Conservation (phyloP, 2,329 filamentous ascomycete genomes). For the Exophiala phaeomuriformis region DNA sequence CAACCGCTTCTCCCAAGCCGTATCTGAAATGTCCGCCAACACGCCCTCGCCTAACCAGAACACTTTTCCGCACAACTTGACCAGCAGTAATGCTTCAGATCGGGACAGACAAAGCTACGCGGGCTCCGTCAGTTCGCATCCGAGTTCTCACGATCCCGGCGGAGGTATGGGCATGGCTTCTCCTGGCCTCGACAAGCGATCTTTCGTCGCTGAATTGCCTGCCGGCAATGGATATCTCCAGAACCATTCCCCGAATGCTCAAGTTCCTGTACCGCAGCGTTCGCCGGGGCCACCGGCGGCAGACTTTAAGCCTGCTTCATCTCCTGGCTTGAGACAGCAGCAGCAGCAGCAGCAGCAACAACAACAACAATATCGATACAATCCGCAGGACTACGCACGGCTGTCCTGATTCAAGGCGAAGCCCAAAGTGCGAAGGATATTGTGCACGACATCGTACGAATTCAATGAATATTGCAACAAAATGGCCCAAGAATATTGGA, state of each 20-base stretch:
- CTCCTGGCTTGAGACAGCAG: not conserved
- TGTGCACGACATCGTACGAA: no score
- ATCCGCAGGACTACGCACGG: slow-evolving; percentile 20
- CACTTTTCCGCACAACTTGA: not conserved
- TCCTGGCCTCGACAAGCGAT: slow-evolving; percentile 16
- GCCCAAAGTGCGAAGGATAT: no score
- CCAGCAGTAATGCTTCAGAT: slow-evolving; percentile 7
- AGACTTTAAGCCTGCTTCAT: slow-evolving; percentile 10
- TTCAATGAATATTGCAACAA: no score
- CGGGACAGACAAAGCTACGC: slow-evolving; percentile 20
- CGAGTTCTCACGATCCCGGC: slow-evolving; percentile 10
- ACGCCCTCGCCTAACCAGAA: slow-evolving; percentile 18
- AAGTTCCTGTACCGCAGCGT: not conserved
- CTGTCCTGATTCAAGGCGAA: slow-evolving; percentile 2
- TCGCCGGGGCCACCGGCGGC: slow-evolving; percentile 8
- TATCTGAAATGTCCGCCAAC: slow-evolving; percentile 17
- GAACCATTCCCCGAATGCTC: slow-evolving; percentile 7
- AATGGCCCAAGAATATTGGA: no score
- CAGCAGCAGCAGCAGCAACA: no score
- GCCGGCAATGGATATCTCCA: not conserved
- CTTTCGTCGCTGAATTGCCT: slow-evolving; percentile 19
- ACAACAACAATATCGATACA: slow-evolving; percentile 18
- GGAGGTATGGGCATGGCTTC: slow-evolving; percentile 11
- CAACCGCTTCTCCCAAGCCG: slow-evolving; percentile 16
- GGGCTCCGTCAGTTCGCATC: slow-evolving; percentile 17